Percentiles rank a stretch among this genome's conserved stretches.
These are phyloP conservation scores for Magnusiomyces sp. DNA, from an alignment of 1,139 yeast genomes.

Conservation along the genomic window DNA sequence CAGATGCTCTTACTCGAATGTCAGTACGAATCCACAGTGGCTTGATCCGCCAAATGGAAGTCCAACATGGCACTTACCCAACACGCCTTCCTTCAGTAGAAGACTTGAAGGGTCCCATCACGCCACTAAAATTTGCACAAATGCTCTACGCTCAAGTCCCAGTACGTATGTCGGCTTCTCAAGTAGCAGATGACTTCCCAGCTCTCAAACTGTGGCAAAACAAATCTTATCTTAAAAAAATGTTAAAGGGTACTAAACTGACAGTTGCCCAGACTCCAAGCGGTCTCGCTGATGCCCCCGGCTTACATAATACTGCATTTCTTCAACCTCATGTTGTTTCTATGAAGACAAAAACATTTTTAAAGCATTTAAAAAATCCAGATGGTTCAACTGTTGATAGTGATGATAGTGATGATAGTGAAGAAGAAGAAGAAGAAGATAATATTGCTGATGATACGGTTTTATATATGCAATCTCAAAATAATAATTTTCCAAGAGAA, in stretches of 20 bases:
- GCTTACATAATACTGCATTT: slow-evolving; percentile 16
- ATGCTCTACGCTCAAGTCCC: slow-evolving; percentile 21
- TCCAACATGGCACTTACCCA: slow-evolving; percentile 23
- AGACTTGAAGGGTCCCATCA: background rate
- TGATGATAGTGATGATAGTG: too few relatives aligned
- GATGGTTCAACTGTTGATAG: slow-evolving; percentile 12
- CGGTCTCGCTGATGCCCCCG: slow-evolving; percentile 36
- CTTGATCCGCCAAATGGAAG: slow-evolving; percentile 23
- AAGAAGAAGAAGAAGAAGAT: background rate
- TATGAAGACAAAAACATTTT: slow-evolving; percentile 23
- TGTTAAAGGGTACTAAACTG: slow-evolving; percentile 17
- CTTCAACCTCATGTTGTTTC: slow-evolving; percentile 28
- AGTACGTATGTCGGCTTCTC: slow-evolving; percentile 13
- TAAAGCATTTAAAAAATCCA: slow-evolving; percentile 14
- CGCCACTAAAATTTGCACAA: slow-evolving; percentile 15
- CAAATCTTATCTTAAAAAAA: slow-evolving; percentile 15
- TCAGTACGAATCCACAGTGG: slow-evolving; percentile 12
- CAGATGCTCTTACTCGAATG: background rate
- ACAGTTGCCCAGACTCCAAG: slow-evolving; percentile 33
- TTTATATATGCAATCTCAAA: slow-evolving; percentile 34
- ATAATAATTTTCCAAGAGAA: slow-evolving; percentile 28
- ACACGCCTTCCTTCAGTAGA: slow-evolving; percentile 10
- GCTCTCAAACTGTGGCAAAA: slow-evolving; percentile 16
- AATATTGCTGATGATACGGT: slow-evolving; percentile 15
- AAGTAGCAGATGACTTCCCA: slow-evolving; percentile 4